Conservation (phyloP, 2,329 filamentous ascomycete species). For the Tolypocladium pustulatum region DNA sequence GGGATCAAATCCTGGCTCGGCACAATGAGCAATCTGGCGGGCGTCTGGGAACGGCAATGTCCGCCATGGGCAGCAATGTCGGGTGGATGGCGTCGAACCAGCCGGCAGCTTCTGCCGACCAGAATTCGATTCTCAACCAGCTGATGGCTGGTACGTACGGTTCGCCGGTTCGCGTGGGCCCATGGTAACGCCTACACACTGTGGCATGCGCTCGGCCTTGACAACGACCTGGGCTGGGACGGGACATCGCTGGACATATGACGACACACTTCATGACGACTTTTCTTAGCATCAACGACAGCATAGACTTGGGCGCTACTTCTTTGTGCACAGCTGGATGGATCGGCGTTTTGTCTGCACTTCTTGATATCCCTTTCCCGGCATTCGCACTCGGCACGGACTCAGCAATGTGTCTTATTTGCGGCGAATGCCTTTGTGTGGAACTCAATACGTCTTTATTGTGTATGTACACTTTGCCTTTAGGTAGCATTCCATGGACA, state of each 20-base stretch:
- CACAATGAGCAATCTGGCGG: conserved; percentile 84
- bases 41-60: conserved; percentile 68
- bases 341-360: conserved; percentile 21
- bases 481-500: background rate
- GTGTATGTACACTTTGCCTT: background rate
- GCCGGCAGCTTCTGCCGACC: conserved; percentile 25
- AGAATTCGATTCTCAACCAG: conserved; percentile 51
- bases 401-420: conserved; percentile 1
- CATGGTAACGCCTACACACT: conserved; percentile 32
- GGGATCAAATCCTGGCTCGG: conserved; percentile 79
- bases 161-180: conserved; percentile 51
- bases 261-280: conserved; percentile 22
- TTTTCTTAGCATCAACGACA: conserved; percentile 21
- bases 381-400: conserved; percentile 3
- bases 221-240: conserved; percentile 3
- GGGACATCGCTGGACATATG: conserved; percentile 15
- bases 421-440: background rate
- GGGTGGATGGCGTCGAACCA: conserved; percentile 59
- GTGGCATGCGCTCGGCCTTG: background rate
- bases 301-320: conserved; percentile 24
- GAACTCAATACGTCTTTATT: background rate
- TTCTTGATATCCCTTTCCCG: conserved; percentile 18
- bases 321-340: conserved; percentile 16
- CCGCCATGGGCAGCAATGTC: conserved; percentile 62
- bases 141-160: conserved; percentile 51